phyloP scores from a whole-genome alignment of 768 basidiomycete genomes.

The Boletus barrowsii region DNA sequence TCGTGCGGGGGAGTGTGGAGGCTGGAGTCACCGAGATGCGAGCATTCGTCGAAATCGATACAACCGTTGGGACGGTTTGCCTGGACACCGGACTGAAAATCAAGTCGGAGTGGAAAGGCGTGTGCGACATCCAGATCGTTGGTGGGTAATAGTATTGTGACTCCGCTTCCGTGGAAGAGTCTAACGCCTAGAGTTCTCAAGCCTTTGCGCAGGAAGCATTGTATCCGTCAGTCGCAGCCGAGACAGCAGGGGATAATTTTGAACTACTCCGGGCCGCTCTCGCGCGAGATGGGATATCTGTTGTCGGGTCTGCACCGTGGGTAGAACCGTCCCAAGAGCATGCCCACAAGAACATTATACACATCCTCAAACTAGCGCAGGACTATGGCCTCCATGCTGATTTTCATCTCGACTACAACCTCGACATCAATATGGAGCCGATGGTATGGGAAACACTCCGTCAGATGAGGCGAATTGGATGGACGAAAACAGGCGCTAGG shows the following conservation, averaged over 20 bases:
- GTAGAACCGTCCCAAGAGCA: slow-evolving; percentile 50
- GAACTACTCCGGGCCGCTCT: slow-evolving; percentile 44
- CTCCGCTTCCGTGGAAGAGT: neutral
- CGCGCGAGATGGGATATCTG: slow-evolving; percentile 39
- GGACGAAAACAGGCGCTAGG: slow-evolving; percentile 24
- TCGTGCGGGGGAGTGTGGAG: slow-evolving; percentile 56
- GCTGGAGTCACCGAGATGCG: slow-evolving; percentile 64
- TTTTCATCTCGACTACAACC: slow-evolving; percentile 69
- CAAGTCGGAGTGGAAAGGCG: slow-evolving; percentile 39
- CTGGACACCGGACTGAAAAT: slow-evolving; percentile 50
- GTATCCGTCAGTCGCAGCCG: slow-evolving; percentile 36
- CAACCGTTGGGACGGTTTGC: slow-evolving; percentile 50
- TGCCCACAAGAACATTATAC: slow-evolving; percentile 51
- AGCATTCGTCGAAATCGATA: slow-evolving; percentile 67
- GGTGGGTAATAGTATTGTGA: slow-evolving; percentile 33
- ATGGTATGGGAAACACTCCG: slow-evolving; percentile 55
- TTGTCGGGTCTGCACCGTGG: slow-evolving; percentile 64
- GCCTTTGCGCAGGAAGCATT: slow-evolving; percentile 64
- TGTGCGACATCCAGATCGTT: slow-evolving; percentile 58
- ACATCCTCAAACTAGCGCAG: slow-evolving; percentile 48
- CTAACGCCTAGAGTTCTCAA: slow-evolving; percentile 19
- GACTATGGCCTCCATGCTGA: slow-evolving; percentile 43
- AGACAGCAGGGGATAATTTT: slow-evolving; percentile 43
- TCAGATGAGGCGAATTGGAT: slow-evolving; percentile 34
- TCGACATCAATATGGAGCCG: slow-evolving; percentile 48